These are phyloP conservation scores for Kuraishia piskuri DNA, from an alignment of 805 yeast genomes.

Conservation along the genomic window DNA sequence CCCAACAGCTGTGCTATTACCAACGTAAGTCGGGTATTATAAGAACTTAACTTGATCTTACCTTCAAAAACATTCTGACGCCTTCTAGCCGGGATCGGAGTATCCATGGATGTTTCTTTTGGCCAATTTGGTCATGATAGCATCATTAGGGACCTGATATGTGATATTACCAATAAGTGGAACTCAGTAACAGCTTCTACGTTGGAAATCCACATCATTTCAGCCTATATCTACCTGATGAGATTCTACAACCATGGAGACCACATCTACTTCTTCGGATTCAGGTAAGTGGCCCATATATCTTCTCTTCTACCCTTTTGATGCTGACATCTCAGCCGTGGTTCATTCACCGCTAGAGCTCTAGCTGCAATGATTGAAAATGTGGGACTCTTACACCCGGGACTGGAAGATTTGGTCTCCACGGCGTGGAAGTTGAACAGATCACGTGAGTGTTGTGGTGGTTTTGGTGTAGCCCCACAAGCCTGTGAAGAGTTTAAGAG, in stretches of 20 bases:
- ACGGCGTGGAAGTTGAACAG: conserved; percentile 59
- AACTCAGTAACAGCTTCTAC: conserved; percentile 47
- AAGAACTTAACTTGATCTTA: background rate
- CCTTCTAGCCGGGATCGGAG: conserved; percentile 48
- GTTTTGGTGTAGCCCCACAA: conserved; percentile 29
- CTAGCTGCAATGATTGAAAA: conserved; percentile 57
- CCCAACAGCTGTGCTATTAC: conserved; percentile 46
- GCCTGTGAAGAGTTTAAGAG: conserved; percentile 36
- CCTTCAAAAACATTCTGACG: background rate
- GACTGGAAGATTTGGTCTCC: conserved; percentile 45
- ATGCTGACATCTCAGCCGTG: conserved; percentile 28
- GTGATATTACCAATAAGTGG: conserved; percentile 8
- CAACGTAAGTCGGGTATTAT: conserved; percentile 29
- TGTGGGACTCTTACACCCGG: conserved; percentile 50
- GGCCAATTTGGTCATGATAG: conserved; percentile 15
- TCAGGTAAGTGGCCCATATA: conserved; percentile 23
- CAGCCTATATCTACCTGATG: conserved; percentile 48
- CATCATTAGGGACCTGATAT: conserved; percentile 6
- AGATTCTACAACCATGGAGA: conserved; percentile 40
- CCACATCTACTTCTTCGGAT: conserved; percentile 48
- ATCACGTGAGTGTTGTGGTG: conserved; percentile 51
- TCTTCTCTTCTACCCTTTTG: no score
- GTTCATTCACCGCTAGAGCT: conserved; percentile 59
- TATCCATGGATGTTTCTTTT: conserved; percentile 33
- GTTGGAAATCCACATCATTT: conserved; percentile 45